Evolutionary conservation across 2,329 filamentous ascomycete genomes (phyloP).

Genomic region (Trichoderma sp.): DNA sequence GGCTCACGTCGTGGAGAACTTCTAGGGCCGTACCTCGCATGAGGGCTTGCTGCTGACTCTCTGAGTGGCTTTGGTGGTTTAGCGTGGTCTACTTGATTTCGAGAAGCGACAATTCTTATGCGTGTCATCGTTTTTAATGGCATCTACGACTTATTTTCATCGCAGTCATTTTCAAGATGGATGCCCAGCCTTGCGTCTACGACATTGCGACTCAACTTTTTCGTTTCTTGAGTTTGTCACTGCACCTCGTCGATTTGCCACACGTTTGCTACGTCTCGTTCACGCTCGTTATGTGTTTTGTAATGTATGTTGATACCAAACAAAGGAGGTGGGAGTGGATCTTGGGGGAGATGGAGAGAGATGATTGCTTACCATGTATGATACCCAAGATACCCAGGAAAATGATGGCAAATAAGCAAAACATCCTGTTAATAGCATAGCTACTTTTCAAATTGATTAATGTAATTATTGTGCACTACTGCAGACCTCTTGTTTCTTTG

Average conservation of each 20-base stretch:
- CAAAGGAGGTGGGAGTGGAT: background rate
- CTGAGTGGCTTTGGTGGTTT: slow-evolving; percentile 28
- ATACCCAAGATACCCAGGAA: slow-evolving; percentile 24
- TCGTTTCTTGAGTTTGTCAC: background rate
- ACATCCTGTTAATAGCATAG: background rate
- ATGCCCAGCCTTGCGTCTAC: slow-evolving; percentile 1
- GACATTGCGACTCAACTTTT: background rate
- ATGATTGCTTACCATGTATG: slow-evolving; percentile 9
- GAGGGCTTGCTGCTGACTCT: slow-evolving; percentile 31
- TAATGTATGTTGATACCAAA: slow-evolving; percentile 4
- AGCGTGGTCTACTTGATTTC: slow-evolving; percentile 39
- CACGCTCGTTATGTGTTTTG: slow-evolving; percentile 12
- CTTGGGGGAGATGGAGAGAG: slow-evolving; percentile 8
- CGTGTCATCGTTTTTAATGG: slow-evolving; percentile 24
- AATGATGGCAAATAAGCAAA: slow-evolving; percentile 10
- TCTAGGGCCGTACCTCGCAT: slow-evolving; percentile 49
- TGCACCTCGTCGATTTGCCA: background rate
- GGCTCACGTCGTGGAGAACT: slow-evolving; percentile 78
- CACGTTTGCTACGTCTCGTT: slow-evolving; percentile 1
- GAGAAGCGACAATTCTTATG: slow-evolving; percentile 20
- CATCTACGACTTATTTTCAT: background rate
- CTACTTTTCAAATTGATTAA: background rate
- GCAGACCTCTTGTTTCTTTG: background rate
- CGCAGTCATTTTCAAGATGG: background rate
- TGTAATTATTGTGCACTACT: background rate